A percentile compares a stretch with the other conserved stretches of the same genome.
phyloP scores from a whole-genome alignment of 2,329 filamentous ascomycete species.

The Drechslera avenae region DNA sequence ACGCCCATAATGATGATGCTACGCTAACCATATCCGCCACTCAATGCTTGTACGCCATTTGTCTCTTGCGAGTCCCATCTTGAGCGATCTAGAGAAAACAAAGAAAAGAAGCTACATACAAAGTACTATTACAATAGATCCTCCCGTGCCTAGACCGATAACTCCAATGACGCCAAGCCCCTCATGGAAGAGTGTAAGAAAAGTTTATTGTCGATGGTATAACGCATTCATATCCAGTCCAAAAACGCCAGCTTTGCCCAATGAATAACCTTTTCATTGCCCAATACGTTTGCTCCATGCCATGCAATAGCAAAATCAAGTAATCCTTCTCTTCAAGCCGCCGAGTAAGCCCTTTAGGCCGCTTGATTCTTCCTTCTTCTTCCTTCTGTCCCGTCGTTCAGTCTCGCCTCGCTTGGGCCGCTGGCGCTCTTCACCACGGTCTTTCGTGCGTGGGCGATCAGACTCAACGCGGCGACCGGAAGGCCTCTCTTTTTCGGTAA shows the following conservation, averaged over 20 bases:
- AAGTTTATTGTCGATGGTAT: constrained; percentile 18
- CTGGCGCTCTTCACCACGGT: constrained; percentile 29
- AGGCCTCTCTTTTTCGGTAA: constrained; percentile 39
- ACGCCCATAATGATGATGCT: no score
- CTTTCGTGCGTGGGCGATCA: constrained; percentile 34
- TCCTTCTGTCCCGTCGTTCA: constrained; percentile 26
- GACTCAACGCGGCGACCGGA: constrained; percentile 35
- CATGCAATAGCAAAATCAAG: constrained; percentile 15
- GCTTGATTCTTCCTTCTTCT: constrained; percentile 39
- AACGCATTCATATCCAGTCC: constrained; percentile 18
- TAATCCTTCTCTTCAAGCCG: constrained; percentile 39
- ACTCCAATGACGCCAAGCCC: constrained; percentile 2
- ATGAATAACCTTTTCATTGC: constrained; percentile 10
- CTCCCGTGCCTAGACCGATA: constrained; percentile 5
- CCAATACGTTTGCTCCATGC: neutral
- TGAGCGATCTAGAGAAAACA: neutral
- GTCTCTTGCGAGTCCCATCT: constrained; percentile 7
- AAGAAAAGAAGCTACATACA: neutral
- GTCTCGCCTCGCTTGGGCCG: constrained; percentile 35
- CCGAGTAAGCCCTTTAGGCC: constrained; percentile 40
- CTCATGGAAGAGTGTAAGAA: neutral
- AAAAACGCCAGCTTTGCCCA: constrained; percentile 17
- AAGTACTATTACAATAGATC: constrained; percentile 12
- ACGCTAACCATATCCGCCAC: no score
- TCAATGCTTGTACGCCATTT: neutral